Base-by-base conservation (phyloP, 306 rosid species). In the Vigna hirtella region DNA sequence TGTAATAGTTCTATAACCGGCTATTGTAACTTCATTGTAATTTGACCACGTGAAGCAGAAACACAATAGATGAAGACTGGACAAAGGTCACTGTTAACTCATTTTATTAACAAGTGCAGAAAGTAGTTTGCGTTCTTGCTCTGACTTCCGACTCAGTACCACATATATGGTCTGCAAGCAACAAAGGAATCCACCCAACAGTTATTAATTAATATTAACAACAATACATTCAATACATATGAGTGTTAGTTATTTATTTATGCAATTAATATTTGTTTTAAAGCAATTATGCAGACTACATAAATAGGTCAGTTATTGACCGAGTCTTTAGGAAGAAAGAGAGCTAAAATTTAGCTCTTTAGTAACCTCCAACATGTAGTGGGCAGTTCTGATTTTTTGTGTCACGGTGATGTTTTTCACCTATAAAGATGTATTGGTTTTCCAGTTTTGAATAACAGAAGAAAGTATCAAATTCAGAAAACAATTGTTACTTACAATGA, bases 51-150 rank as follows among this genome's bases (percentile, higher is more conserved):
- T 13, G 62, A 79, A 50, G 66, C 64, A 62, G 16, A 28, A 62
- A 64, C 36, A 72, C 1, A 67, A 70, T 40, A 42, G 61, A 38
- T 47, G 16, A 68, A 76, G 20, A 73, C 48, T 57, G 38, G 40
- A 1, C 42, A 24, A 20, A 78, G 63, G 63, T 81, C 48, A 77
- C 52, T 3, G 49, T 13, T 49, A 81, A 90, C 97, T 87, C 87
- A 93, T 97, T 85, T 95, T 91, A 84, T 95, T 95, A 79, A 95
- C 96, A 66, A 95, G 86, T 5, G 99, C 97, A 64, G 98, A 80
- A 78, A 95, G 97, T 77, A 95, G 79, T 77, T 77, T 85, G 45
- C 98, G 93, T 82, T 95, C 99, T 85, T 95, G 98, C 83, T 95
- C 99, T 17, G 99, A 88, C 83, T 95, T 95, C 85, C 92, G 93